phyloP scores from a whole-genome alignment of 768 basidiomycete genomes.

The Nidularia pulvinata region DNA sequence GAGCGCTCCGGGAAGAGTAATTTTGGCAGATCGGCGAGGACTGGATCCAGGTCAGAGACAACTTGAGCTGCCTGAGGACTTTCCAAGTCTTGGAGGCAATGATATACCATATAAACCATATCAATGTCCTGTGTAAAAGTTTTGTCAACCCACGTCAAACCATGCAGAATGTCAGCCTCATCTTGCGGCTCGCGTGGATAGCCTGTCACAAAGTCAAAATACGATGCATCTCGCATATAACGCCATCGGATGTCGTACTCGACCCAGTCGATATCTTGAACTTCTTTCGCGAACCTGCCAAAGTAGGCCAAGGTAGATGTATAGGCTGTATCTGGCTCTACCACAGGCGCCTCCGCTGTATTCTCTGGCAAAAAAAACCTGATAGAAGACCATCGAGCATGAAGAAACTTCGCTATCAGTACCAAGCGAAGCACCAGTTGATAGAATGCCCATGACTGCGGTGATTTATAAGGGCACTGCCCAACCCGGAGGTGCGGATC shows the following conservation, averaged over 20 bases:
- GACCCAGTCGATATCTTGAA: slow-evolving; percentile 6
- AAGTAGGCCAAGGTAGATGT: slow-evolving; percentile 3
- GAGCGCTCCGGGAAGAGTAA: slow-evolving; percentile 3
- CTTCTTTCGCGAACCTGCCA: slow-evolving; percentile 1
- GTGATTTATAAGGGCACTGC: slow-evolving; percentile 21
- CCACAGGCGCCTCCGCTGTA: background rate
- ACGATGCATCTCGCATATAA: slow-evolving; percentile 4
- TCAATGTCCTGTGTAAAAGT: slow-evolving; percentile 8
- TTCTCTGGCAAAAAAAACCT: background rate
- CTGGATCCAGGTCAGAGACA: slow-evolving; percentile 2
- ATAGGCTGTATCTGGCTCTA: background rate
- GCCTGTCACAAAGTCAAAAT: slow-evolving; percentile 1
- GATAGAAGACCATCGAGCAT: background rate
- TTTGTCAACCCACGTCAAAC: slow-evolving; percentile 8
- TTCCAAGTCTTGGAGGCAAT: slow-evolving; percentile 6
- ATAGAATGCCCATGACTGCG: slow-evolving; percentile 2
- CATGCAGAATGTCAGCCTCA: slow-evolving; percentile 6
- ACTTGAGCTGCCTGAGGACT: slow-evolving; percentile 6
- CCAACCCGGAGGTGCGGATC: slow-evolving; percentile 5
- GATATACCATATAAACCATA: slow-evolving; percentile 7
- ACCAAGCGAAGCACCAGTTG: background rate
- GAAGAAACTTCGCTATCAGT: background rate
- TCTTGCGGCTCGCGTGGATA: slow-evolving; percentile 4
- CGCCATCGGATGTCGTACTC: slow-evolving; percentile 8
- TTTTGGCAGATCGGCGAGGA: slow-evolving; percentile 3